Percentiles rank a stretch among this genome's conserved stretches.
These are phyloP conservation scores for Teunomyces kruisii DNA, from an alignment of 805 yeast species.

Conservation along the genomic window DNA sequence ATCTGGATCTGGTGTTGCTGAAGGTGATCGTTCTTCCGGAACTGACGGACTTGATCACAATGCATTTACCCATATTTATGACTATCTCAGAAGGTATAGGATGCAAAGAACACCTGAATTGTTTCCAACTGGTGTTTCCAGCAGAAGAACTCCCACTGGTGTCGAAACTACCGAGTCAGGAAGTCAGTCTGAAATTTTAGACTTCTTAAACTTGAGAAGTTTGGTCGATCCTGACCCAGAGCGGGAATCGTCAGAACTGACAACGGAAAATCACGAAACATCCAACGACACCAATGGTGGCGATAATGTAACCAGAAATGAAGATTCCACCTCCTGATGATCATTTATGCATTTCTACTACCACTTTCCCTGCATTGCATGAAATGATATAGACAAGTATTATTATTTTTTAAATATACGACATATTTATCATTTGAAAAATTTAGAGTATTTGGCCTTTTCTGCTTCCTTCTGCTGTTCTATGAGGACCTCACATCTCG, in stretches of 20 bases:
- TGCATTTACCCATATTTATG: slow-evolving; percentile 20
- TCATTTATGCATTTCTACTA: background rate
- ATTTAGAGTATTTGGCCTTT: slow-evolving; percentile 59
- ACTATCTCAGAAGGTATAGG: slow-evolving; percentile 18
- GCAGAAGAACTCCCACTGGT: slow-evolving; percentile 47
- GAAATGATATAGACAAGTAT: background rate
- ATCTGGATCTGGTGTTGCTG: slow-evolving; percentile 10
- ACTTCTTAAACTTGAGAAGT: slow-evolving; percentile 27
- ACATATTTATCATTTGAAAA: slow-evolving; percentile 42
- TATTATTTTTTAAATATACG: background rate
- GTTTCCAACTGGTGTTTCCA: slow-evolving; percentile 50
- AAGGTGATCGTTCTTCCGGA: background rate
- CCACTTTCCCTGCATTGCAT: background rate
- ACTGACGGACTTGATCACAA: slow-evolving; percentile 3
- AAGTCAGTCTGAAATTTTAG: slow-evolving; percentile 16
- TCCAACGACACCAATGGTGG: background rate
- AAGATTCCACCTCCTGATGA: background rate
- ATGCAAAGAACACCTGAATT: slow-evolving; percentile 10
- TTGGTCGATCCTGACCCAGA: slow-evolving; percentile 17
- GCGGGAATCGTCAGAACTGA: background rate
- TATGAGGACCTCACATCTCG: slow-evolving; percentile 38
- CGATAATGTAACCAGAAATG: background rate
- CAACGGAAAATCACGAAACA: background rate
- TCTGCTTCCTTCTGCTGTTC: slow-evolving; percentile 48
- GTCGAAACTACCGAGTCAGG: slow-evolving; percentile 34